Evolutionary conservation across 75 land plant species (phyloP), one percentile per base, ranked within the genome.

Genomic region (Picea glauca): DNA sequence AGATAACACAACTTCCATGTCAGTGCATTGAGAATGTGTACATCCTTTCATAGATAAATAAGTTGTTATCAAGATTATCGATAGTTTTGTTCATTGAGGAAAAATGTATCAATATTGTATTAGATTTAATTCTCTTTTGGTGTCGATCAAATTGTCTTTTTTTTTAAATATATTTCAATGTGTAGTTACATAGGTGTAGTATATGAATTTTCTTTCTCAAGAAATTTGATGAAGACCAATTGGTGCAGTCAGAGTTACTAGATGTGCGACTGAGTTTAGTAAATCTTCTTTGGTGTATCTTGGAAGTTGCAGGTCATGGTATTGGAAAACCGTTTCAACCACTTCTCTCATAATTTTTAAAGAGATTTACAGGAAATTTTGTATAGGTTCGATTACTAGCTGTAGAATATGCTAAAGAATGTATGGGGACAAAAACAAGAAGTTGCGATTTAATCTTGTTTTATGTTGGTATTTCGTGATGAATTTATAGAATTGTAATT

Each of bases 361-460:
- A 90, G 74, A 88, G 94, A 62, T 67, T 90, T 79, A 84, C 89
- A 62, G 96, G 90, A 63, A 90, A 88, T 78, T 78, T 63, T 40
- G 90, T 83, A 46, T 87, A 85, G 15, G 88, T 94, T 50, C 80
- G 94, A 5, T 58, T 94, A 67, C 81, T 88, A 75, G 86, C 85
- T 31, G 84, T 94, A 68, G 87, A 90, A 58, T 76, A 84, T 80
- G 84, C 84, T 35, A 90, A 91, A 75, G 79, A 83, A 60, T 91
- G 92, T 74, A 57, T 93, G 60, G 70, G 91, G 13, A 78, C 87
- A 17, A 4, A 4, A 40, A 40, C 4, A 4, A 40, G 0, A 1
- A 40, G 4, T 40, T 40, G 43, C 4, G 3, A 4, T 1, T 35
- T 35, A 35, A 3, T 1, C 60, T 38, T 50, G 33, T 18, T 50